phyloP scores from a whole-genome alignment of 495 filamentous ascomycete genomes.

The Lichina pygmaea region DNA sequence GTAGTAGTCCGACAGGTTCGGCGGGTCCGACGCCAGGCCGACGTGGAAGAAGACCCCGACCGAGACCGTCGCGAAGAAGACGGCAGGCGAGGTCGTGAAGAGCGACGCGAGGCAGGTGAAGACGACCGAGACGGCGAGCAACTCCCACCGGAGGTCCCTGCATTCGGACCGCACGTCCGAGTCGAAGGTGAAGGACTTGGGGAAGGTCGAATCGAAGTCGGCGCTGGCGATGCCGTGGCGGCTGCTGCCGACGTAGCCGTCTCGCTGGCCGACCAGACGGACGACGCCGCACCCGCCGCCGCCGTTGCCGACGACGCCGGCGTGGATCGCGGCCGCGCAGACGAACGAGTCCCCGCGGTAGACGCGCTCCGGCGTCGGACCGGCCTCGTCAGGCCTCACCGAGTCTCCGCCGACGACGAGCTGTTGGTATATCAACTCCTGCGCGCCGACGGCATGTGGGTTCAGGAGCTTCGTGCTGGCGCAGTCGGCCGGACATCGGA shows the following conservation, averaged over 20 bases:
- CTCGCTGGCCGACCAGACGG: conserved; percentile 35
- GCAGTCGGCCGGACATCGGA: conserved; percentile 62
- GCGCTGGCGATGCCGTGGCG: conserved; percentile 38
- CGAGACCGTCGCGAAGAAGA: conserved; percentile 50
- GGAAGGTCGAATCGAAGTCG: conserved; percentile 51
- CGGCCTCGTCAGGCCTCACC: conserved; percentile 12
- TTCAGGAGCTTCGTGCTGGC: conserved; percentile 34
- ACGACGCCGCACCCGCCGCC: conserved; percentile 55
- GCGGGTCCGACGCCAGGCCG: conserved; percentile 52
- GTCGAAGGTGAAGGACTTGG: conserved; percentile 42
- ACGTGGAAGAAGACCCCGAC: conserved; percentile 52
- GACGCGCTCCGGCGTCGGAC: conserved; percentile 12
- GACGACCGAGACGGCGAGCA: conserved; percentile 43
- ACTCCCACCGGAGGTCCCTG: conserved; percentile 41
- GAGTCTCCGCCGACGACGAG: conserved; percentile 53
- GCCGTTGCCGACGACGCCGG: conserved; percentile 38
- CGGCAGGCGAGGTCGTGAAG: conserved; percentile 34
- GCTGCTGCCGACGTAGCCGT: conserved; percentile 29
- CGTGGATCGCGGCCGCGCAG: conserved; percentile 57
- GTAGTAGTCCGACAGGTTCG: conserved; percentile 22
- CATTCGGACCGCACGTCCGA: conserved; percentile 22
- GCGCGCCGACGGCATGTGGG: conserved; percentile 44
- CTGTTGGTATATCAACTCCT: conserved; percentile 39
- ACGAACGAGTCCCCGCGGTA: conserved; percentile 71
- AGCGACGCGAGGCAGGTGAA: conserved; percentile 41